These are phyloP conservation scores for Xylaria sp. DNA, from an alignment of 2,329 filamentous ascomycete species.

Conservation along the genomic window DNA sequence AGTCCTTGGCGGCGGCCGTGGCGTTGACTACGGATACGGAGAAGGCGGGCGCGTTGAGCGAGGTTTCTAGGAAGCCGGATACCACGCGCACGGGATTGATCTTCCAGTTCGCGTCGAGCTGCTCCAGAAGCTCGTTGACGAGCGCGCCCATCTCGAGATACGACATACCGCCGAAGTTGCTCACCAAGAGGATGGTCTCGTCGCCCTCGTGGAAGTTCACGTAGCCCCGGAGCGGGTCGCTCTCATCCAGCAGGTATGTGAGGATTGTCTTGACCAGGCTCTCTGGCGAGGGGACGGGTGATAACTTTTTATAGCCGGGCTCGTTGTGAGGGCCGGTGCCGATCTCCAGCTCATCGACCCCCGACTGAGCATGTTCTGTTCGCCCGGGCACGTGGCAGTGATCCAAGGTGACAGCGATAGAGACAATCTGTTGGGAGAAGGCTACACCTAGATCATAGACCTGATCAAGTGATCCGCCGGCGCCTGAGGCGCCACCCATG, in stretches of 20 bases:
- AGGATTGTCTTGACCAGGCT: conserved; percentile 64
- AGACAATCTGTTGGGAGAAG: conserved; percentile 58
- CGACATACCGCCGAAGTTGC: conserved; percentile 65
- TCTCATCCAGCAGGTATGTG: conserved; percentile 63
- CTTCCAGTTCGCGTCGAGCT: conserved; percentile 54
- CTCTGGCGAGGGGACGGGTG: conserved; percentile 54
- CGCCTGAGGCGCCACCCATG: conserved; percentile 56
- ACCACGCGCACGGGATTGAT: conserved; percentile 61
- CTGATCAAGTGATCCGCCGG: conserved; percentile 53
- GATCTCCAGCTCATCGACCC: conserved; percentile 61
- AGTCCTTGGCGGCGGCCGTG: conserved; percentile 52
- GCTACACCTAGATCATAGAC: conserved; percentile 57
- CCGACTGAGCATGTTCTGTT: conserved; percentile 54
- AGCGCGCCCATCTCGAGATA: conserved; percentile 62
- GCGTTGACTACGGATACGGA: conserved; percentile 70
- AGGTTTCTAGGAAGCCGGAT: conserved; percentile 71
- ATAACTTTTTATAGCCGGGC: conserved; percentile 63
- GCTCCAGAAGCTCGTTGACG: conserved; percentile 58
- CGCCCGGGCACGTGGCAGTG: conserved; percentile 65
- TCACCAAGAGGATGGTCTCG: conserved; percentile 59
- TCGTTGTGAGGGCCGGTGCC: conserved; percentile 73
- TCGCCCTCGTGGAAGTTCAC: conserved; percentile 54
- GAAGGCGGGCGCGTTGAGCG: conserved; percentile 73
- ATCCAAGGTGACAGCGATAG: conserved; percentile 63
- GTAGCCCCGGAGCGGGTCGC: conserved; percentile 55